Conservation (phyloP, 2,329 filamentous ascomycete genomes). For the Cladosporium sp. region DNA sequence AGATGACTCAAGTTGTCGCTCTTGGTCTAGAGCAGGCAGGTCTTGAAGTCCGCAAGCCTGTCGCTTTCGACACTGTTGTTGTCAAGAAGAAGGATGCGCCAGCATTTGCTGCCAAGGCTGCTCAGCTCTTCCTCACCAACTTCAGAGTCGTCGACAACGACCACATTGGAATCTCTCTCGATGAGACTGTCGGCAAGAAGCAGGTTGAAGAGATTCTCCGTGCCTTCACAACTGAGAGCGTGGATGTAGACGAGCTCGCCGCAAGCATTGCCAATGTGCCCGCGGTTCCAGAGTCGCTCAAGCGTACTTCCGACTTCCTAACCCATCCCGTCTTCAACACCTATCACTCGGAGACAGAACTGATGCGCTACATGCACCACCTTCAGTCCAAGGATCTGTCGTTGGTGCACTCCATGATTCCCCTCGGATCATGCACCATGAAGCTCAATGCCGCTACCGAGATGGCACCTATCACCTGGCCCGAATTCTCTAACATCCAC, state of each 20-base stretch:
- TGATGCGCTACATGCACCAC: slow-evolving; percentile 89
- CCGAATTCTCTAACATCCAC: slow-evolving; percentile 73
- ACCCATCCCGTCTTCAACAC: slow-evolving; percentile 93
- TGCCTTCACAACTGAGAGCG: slow-evolving; percentile 48
- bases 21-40: slow-evolving; percentile 50
- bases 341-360: slow-evolving; percentile 90
- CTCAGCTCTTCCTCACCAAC: slow-evolving; percentile 53
- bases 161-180: slow-evolving; percentile 69
- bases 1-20: slow-evolving; percentile 62
- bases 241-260: slow-evolving; percentile 31
- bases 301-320: slow-evolving; percentile 70
- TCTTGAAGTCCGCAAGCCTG: slow-evolving; percentile 40
- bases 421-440: slow-evolving; percentile 95
- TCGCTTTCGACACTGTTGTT: slow-evolving; percentile 72
- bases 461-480: slow-evolving; percentile 81
- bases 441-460: slow-evolving; percentile 93
- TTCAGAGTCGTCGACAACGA: slow-evolving; percentile 59
- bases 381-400: slow-evolving; percentile 92
- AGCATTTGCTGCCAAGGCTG: slow-evolving; percentile 48
- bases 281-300: slow-evolving; percentile 56
- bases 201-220: slow-evolving; percentile 56
- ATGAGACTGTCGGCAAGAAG: slow-evolving; percentile 63
- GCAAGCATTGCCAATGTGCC: slow-evolving; percentile 25
- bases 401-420: slow-evolving; percentile 95
- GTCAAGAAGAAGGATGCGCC: slow-evolving; percentile 50